phyloP scores from a whole-genome alignment of 371 early-diverging fungal species.

The Circinella umbellata region DNA sequence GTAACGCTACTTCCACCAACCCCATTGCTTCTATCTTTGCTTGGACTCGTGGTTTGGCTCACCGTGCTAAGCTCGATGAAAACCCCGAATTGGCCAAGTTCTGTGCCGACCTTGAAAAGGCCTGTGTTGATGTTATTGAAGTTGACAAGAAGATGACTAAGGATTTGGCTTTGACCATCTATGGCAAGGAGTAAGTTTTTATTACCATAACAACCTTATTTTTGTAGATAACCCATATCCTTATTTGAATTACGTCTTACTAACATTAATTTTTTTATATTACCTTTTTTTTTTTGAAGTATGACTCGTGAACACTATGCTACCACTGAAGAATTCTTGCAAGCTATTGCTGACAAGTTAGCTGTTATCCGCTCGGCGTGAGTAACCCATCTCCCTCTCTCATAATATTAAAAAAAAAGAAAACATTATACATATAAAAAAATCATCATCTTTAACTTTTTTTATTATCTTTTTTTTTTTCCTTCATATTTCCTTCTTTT shows the following conservation, averaged over 20 bases:
- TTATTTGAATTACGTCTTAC: not conserved
- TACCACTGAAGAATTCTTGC: slow-evolving; percentile 82
- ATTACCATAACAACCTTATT: no score
- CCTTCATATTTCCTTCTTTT: not conserved
- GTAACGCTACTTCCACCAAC: slow-evolving; percentile 91
- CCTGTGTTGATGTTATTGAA: slow-evolving; percentile 90
- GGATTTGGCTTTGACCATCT: slow-evolving; percentile 93
- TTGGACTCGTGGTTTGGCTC: slow-evolving; percentile 96
- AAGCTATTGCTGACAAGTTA: slow-evolving; percentile 73
- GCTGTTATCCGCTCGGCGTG: slow-evolving; percentile 47
- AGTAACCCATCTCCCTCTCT: slow-evolving; percentile 8
- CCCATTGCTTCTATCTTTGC: slow-evolving; percentile 98
- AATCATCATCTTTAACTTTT: not conserved
- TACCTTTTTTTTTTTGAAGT: slow-evolving; percentile 22
- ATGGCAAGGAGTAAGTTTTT: slow-evolving; percentile 75
- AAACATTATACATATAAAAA: not conserved
- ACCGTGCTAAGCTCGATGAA: slow-evolving; percentile 93
- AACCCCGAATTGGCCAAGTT: slow-evolving; percentile 79
- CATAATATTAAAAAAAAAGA: not conserved
- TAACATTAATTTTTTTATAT: not conserved
- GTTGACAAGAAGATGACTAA: slow-evolving; percentile 92
- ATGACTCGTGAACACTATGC: slow-evolving; percentile 77
- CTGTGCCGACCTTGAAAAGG: slow-evolving; percentile 81
- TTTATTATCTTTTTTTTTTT: not conserved
- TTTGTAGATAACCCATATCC: no score